Conservation (phyloP, 805 yeast genomes). For the Schwanniomyces yamadae region DNA sequence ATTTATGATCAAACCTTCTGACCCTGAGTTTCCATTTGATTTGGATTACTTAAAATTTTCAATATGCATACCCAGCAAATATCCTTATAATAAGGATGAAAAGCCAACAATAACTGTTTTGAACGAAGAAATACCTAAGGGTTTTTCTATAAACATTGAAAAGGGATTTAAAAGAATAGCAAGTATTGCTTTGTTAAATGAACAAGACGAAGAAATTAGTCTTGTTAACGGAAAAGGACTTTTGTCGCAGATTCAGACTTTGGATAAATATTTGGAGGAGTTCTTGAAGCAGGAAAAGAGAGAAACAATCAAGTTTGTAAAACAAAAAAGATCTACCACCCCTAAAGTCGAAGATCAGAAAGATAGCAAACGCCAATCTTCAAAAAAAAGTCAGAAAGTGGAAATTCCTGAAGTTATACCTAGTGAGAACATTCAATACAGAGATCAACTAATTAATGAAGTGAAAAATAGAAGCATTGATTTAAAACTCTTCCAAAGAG, state of each 20-base stretch:
- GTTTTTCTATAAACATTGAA: slow-evolving; percentile 66
- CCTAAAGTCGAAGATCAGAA: slow-evolving; percentile 1
- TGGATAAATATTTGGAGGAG: slow-evolving; percentile 58
- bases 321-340: slow-evolving; percentile 12
- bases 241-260: slow-evolving; percentile 50
- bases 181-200: slow-evolving; percentile 19
- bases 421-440: slow-evolving; percentile 4
- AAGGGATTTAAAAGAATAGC: slow-evolving; percentile 54
- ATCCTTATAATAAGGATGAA: slow-evolving; percentile 44
- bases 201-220: slow-evolving; percentile 21
- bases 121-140: slow-evolving; percentile 69
- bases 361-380: background rate
- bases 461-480: slow-evolving; percentile 23
- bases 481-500: slow-evolving; percentile 27
- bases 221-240: slow-evolving; percentile 51
- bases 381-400: background rate
- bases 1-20: slow-evolving; percentile 53
- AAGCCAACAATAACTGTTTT: slow-evolving; percentile 55
- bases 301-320: slow-evolving; percentile 61
- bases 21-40: slow-evolving; percentile 74
- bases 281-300: slow-evolving; percentile 59
- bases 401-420: background rate
- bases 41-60: slow-evolving; percentile 52
- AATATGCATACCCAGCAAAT: slow-evolving; percentile 52
- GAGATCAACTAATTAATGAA: slow-evolving; percentile 23